A percentile compares a stretch with the other conserved stretches of the same genome.
Conservation (phyloP, 805 yeast species). For the Metschnikowia proteae region DNA sequence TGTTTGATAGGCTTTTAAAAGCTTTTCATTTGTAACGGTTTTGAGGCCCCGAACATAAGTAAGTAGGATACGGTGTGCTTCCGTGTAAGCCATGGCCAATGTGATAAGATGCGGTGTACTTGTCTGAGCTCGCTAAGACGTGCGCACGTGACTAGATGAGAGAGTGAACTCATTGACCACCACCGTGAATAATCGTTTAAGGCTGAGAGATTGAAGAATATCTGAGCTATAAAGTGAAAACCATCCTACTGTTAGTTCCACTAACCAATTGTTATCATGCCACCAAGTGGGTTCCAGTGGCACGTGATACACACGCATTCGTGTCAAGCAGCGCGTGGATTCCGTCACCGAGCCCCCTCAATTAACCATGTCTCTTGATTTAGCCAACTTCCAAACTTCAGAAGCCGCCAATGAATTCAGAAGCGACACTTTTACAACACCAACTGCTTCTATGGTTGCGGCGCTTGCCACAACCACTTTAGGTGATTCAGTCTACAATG, state of each 20-base stretch:
- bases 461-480: constrained; percentile 25
- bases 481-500: constrained; percentile 44
- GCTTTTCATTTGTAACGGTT: constrained; percentile 6
- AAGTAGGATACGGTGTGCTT: constrained; percentile 17
- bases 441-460: constrained; percentile 17
- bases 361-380: constrained; percentile 11
- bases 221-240: no score
- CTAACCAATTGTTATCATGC: no score
- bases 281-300: no score
- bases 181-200: not conserved
- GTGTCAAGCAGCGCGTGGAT: not conserved
- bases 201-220: no score
- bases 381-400: constrained; percentile 8
- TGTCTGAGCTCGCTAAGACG: not conserved
- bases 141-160: constrained; percentile 2
- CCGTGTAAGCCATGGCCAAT: constrained; percentile 6
- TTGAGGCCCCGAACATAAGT: constrained; percentile 16
- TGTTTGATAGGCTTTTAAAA: constrained; percentile 6
- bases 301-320: not conserved
- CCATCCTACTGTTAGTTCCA: no score
- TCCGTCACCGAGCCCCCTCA: not conserved
- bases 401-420: constrained; percentile 19
- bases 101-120: not conserved
- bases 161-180: not conserved
- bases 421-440: constrained; percentile 22